phyloP scores from a whole-genome alignment of 2,329 filamentous ascomycete species.

The Acephala macrosclerotiorum region DNA sequence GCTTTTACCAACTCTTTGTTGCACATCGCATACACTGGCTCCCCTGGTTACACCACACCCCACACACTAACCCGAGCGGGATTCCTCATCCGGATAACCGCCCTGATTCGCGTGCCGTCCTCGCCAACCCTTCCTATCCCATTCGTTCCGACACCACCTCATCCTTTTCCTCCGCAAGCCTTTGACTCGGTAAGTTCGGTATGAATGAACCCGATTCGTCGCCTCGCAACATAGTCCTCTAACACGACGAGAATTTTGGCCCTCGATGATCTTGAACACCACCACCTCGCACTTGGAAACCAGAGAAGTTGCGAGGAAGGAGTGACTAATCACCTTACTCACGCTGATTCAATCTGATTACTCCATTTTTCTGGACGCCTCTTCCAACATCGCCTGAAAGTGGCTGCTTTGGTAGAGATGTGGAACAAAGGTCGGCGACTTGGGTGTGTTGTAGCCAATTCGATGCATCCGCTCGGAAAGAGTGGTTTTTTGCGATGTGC shows the following conservation, averaged over 20 bases:
- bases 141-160: background rate
- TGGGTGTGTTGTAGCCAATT: slow-evolving; percentile 2
- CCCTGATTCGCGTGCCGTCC: background rate
- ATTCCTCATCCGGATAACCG: background rate
- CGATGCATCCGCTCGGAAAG: slow-evolving; percentile 12
- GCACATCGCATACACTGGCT: background rate
- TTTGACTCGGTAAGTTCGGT: no score
- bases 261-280: background rate
- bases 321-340: no score
- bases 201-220: background rate
- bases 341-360: no score
- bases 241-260: no score
- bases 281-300: background rate
- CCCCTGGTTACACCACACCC: background rate
- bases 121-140: background rate
- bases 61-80: background rate
- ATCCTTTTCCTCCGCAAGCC: background rate
- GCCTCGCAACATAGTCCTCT: background rate
- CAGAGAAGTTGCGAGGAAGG: no score
- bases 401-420: no score
- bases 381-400: no score
- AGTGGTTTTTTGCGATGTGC: slow-evolving; percentile 7
- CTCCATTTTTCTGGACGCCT: no score
- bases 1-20: slow-evolving; percentile 2
- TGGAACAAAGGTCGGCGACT: background rate